These are phyloP conservation scores for Aureobasidium sp. DNA, from an alignment of 2,329 filamentous ascomycete species.

Conservation along the genomic window DNA sequence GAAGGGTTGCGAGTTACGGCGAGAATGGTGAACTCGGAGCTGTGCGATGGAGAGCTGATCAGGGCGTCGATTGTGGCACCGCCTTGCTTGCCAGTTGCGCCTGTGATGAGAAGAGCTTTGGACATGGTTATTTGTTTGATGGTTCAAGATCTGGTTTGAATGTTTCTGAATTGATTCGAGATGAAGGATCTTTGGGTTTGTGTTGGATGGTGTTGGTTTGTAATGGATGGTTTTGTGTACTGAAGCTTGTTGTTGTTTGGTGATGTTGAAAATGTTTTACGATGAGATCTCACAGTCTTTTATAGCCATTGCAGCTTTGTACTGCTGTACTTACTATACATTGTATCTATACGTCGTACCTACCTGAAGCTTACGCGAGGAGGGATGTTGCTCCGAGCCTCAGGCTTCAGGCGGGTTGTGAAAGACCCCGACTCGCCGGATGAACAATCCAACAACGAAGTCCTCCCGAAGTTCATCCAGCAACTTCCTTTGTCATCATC, in stretches of 20 bases:
- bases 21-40: constrained; percentile 44
- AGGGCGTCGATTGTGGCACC: constrained; percentile 39
- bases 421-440: not conserved
- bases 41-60: constrained; percentile 27
- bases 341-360: not conserved
- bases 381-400: not conserved
- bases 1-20: constrained; percentile 53
- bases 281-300: not conserved
- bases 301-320: not conserved
- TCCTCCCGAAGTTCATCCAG: not conserved
- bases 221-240: not conserved
- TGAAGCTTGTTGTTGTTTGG: not conserved
- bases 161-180: not conserved
- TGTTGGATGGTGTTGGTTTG: not conserved
- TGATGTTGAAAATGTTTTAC: not conserved
- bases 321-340: not conserved
- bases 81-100: constrained; percentile 43
- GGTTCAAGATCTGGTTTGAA: not conserved
- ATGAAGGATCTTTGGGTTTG: not conserved
- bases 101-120: constrained; percentile 35
- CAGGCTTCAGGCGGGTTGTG: not conserved
- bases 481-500: not conserved
- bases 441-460: not conserved
- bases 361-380: not conserved
- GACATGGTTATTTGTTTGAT: not conserved